A percentile compares a stretch with the other conserved stretches of the same genome.
Evolutionary conservation across 2,329 filamentous ascomycete species (phyloP).

Genomic region (Paraphoma chrysanthemicola): DNA sequence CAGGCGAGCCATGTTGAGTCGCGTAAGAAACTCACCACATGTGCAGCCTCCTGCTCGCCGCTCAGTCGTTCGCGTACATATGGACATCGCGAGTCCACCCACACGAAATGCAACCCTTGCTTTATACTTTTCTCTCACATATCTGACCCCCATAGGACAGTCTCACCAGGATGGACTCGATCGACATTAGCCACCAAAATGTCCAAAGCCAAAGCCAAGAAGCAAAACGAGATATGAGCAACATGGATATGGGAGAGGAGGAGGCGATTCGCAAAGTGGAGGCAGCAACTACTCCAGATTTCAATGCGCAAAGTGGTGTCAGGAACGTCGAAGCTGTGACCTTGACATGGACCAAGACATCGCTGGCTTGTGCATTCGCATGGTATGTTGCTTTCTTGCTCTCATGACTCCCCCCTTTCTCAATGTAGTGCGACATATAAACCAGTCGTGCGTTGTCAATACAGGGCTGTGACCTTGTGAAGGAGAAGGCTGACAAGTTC

Average conservation of each 20-base stretch:
- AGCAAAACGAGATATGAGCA: constrained; percentile 14
- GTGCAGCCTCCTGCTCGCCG: background rate
- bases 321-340: constrained; percentile 48
- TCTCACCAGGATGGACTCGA: background rate
- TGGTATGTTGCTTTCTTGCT: constrained; percentile 29
- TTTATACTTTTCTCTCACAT: no score
- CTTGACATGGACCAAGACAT: constrained; percentile 45
- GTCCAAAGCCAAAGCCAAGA: constrained; percentile 2
- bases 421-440: no score
- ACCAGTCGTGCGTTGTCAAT: no score
- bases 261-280: constrained; percentile 25
- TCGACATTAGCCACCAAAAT: background rate
- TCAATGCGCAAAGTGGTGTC: constrained; percentile 41
- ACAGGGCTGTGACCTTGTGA: background rate
- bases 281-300: constrained; percentile 13
- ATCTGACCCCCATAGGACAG: background rate
- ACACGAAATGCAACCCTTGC: no score
- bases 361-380: constrained; percentile 41
- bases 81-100: no score
- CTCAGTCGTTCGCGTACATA: constrained; percentile 1
- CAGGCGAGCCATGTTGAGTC: constrained; percentile 8
- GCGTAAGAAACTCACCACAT: background rate
- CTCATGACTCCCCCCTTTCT: no score
- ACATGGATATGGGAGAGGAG: constrained; percentile 18
- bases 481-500: constrained; percentile 2